phyloP scores from a whole-genome alignment of 2,329 filamentous ascomycete species.

The Colletotrichum sp. region DNA sequence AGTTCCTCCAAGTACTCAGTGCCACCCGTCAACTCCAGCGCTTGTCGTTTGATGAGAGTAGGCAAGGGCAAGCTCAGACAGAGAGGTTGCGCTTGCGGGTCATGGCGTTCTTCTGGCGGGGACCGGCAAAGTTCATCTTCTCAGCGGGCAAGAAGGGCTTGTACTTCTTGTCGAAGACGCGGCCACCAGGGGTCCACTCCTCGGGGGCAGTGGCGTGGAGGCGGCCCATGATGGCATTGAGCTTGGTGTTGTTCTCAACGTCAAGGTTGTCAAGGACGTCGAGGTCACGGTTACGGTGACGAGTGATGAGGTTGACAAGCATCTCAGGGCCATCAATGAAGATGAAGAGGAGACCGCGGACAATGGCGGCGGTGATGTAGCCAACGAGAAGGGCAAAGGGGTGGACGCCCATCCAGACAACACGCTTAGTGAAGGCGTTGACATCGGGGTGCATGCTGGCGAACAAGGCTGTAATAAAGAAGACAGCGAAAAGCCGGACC shows the following conservation, averaged over 20 bases:
- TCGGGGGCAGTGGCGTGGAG: not conserved
- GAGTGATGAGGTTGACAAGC: not conserved
- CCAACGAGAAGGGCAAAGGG: conserved; percentile 8
- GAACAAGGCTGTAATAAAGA: not conserved
- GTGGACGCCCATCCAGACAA: conserved; percentile 1
- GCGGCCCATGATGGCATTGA: conserved; percentile 10
- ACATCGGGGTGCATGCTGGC: conserved; percentile 3
- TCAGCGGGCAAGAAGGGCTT: not conserved
- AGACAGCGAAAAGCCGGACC: not conserved
- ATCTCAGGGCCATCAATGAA: conserved; percentile 13
- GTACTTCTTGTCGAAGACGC: conserved; percentile 18
- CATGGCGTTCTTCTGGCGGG: conserved; percentile 14
- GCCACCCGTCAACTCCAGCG: not conserved
- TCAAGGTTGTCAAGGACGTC: not conserved
- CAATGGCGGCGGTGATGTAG: not conserved
- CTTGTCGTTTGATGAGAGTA: not conserved
- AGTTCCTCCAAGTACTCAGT: not conserved
- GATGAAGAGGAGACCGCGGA: conserved; percentile 2
- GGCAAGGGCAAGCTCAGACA: not conserved
- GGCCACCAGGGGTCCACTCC: not conserved
- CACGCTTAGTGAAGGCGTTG: not conserved
- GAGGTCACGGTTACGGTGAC: not conserved
- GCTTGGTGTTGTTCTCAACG: conserved; percentile 8
- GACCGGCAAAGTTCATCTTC: conserved; percentile 6
- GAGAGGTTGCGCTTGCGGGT: conserved; percentile 6